Percentiles rank a stretch among this genome's conserved stretches.
Conservation (phyloP, 306 rosid genomes). For the Prunus mume region DNA sequence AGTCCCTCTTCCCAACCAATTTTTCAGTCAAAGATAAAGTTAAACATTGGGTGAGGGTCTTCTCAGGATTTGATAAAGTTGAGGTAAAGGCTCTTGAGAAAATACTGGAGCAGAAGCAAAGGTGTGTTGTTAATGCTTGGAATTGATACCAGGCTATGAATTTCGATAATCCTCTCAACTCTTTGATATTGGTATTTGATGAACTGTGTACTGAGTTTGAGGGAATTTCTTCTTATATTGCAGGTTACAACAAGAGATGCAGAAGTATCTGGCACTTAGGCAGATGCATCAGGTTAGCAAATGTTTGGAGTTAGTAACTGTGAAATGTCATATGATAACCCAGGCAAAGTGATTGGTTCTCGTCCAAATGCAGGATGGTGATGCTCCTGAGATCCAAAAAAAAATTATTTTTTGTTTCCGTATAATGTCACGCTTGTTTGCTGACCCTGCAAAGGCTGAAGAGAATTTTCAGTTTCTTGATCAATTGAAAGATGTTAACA, state of each 20-base stretch:
- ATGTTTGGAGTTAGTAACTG: conserved; percentile 23
- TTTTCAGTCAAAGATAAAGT: conserved; percentile 61
- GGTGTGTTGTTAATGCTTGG: conserved; percentile 44
- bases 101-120: conserved; percentile 94
- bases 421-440: conserved; percentile 82
- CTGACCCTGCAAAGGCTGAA: conserved; percentile 81
- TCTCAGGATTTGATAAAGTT: conserved; percentile 79
- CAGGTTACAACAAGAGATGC: conserved; percentile 99
- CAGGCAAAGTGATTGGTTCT: conserved; percentile 38
- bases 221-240: conserved; percentile 42
- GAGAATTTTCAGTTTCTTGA: conserved; percentile 81
- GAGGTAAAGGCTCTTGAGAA: conserved; percentile 97
- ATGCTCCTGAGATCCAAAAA: conserved; percentile 75
- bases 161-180: conserved; percentile 22
- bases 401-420: conserved; percentile 70
- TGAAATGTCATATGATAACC: conserved; percentile 20
- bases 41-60: conserved; percentile 77
- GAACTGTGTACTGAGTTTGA: conserved; percentile 32
- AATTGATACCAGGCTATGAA: conserved; percentile 19
- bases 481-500: conserved; percentile 88
- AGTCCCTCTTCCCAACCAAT: conserved; percentile 75
- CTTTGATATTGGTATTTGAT: conserved; percentile 34
- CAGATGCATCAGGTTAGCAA: conserved; percentile 70
- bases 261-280: conserved; percentile 77
- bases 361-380: conserved; percentile 70